A percentile compares a stretch with the other conserved stretches of the same genome.
These are phyloP conservation scores for Chaetoscypha palmicola DNA, from an alignment of 2,329 filamentous ascomycete genomes.

Conservation along the genomic window DNA sequence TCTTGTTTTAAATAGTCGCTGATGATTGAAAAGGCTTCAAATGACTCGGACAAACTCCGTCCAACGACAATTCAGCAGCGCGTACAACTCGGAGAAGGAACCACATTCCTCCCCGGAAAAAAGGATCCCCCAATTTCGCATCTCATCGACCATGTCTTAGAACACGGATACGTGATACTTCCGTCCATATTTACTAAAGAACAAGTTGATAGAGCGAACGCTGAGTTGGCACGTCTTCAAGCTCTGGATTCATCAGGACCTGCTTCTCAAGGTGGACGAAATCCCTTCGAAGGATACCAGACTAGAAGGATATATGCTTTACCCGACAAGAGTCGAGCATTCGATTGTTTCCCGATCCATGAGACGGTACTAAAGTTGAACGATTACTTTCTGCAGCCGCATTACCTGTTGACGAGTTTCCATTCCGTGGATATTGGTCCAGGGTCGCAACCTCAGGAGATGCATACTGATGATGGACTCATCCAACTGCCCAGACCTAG, in stretches of 20 bases:
- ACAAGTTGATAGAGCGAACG: constrained; percentile 31
- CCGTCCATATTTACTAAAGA: constrained; percentile 29
- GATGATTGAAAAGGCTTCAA: too few species aligned
- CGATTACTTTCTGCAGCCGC: constrained; percentile 35
- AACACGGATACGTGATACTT: constrained; percentile 35
- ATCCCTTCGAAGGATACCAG: constrained; percentile 34
- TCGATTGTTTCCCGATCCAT: constrained; percentile 35
- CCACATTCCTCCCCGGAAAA: constrained; percentile 26
- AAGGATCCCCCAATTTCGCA: constrained; percentile 25
- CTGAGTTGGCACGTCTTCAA: constrained; percentile 32
- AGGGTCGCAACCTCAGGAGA: constrained; percentile 30
- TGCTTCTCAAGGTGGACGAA: constrained; percentile 30
- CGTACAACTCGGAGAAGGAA: constrained; percentile 24
- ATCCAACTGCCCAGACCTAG: constrained; percentile 26
- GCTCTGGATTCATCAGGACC: constrained; percentile 23
- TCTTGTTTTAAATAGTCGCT: too few species aligned
- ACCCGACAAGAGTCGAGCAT: constrained; percentile 34
- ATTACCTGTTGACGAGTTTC: constrained; percentile 33
- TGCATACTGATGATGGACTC: constrained; percentile 33
- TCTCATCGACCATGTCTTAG: constrained; percentile 27
- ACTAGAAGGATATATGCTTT: constrained; percentile 35
- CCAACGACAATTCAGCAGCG: too few species aligned
- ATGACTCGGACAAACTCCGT: too few species aligned
- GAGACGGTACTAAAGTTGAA: constrained; percentile 34
- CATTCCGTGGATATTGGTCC: constrained; percentile 36